A percentile compares a stretch with the other conserved stretches of the same genome.
Evolutionary conservation across 768 basidiomycete genomes (phyloP).

Genomic region (Trametes punicea): DNA sequence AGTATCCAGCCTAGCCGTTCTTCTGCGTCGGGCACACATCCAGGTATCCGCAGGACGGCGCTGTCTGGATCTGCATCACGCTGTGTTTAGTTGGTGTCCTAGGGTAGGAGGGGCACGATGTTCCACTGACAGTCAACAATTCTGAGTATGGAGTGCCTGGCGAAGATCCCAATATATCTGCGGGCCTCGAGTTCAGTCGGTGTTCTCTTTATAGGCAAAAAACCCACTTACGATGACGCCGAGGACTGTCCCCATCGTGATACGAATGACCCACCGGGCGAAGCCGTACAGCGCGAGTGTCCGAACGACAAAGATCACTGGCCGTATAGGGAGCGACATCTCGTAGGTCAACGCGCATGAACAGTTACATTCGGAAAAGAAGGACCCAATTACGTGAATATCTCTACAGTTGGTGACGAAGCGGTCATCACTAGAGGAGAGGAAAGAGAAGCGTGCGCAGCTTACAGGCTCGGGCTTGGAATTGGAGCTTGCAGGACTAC

Average conservation of each 20-base stretch:
- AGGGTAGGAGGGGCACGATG: not conserved
- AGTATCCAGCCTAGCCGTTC: not conserved
- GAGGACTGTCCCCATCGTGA: not conserved
- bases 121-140: not conserved
- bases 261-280: not conserved
- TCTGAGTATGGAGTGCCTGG: not conserved
- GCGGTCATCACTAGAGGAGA: not conserved
- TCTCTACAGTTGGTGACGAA: not conserved
- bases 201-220: too few relatives aligned
- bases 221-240: not conserved
- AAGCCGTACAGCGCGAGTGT: slow-evolving; percentile 7
- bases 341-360: not conserved
- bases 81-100: not conserved
- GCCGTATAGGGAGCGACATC: not conserved
- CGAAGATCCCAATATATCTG: too few relatives aligned
- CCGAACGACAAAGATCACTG: slow-evolving; percentile 1
- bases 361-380: not conserved
- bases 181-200: too few relatives aligned
- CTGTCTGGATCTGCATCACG: not conserved
- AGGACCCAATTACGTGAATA: not conserved
- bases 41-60: not conserved
- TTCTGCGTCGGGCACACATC: not conserved
- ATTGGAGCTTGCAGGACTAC: not conserved
- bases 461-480: not conserved
- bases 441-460: not conserved